These are phyloP conservation scores for Powellomyces hirtus DNA, from an alignment of 192 early-diverging fungal species.

Conservation along the genomic window DNA sequence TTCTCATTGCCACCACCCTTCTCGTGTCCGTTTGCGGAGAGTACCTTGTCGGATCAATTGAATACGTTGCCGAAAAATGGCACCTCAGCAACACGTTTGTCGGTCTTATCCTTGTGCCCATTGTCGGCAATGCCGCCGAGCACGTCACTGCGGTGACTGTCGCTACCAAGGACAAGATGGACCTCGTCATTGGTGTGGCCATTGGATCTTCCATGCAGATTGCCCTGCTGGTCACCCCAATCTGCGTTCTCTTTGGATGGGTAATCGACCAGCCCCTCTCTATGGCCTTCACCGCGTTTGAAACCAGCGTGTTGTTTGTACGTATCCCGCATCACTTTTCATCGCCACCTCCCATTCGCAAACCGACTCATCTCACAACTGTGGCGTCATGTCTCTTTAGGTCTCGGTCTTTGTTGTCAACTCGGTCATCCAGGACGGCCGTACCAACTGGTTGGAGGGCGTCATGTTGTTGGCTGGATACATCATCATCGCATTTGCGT, in stretches of 20 bases:
- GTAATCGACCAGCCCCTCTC: conserved; percentile 76
- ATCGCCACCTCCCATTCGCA: too few relatives aligned
- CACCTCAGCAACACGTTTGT: conserved; percentile 79
- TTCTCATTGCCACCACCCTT: conserved; percentile 66
- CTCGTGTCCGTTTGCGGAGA: conserved; percentile 81
- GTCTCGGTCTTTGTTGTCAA: conserved; percentile 44
- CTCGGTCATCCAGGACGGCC: conserved; percentile 67
- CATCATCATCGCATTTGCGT: conserved; percentile 79
- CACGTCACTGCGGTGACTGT: conserved; percentile 80
- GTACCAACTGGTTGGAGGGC: conserved; percentile 92
- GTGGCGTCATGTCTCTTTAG: not conserved
- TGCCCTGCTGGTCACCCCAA: conserved; percentile 66
- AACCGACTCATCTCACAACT: too few relatives aligned
- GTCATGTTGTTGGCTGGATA: conserved; percentile 78
- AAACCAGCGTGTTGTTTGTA: conserved; percentile 81
- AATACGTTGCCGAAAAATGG: conserved; percentile 69
- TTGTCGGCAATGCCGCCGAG: conserved; percentile 90
- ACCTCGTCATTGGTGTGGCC: conserved; percentile 84
- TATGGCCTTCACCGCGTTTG: conserved; percentile 78
- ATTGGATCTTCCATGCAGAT: conserved; percentile 91
- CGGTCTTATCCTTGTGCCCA: conserved; percentile 85
- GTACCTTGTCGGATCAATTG: conserved; percentile 78
- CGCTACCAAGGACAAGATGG: conserved; percentile 88
- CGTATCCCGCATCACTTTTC: too few relatives aligned
- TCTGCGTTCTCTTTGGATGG: conserved; percentile 76